Base-by-base conservation (phyloP, 768 basidiomycete genomes). In the Thelephora ganbajun region DNA sequence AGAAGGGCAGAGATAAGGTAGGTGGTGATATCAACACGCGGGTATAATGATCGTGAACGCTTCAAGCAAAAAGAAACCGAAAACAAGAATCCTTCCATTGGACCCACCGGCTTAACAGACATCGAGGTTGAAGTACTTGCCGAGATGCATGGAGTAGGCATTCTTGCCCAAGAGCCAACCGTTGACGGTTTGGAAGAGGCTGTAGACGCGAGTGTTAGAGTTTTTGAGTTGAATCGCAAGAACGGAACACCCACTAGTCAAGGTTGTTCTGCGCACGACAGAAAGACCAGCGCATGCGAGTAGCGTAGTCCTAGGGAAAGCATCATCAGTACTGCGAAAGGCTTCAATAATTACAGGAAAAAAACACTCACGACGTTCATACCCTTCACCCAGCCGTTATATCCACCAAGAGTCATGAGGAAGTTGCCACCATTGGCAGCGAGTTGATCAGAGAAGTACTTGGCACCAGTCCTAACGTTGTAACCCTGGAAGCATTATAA, bases 201-300 rank as follows among this genome's bases (percentile, higher is more conserved):
- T 86, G 52, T 3, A 48, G 48, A n/a, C 42, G 18, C 41, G 53
- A 46, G 43, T 19, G 56, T 5, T 26, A 41, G 46, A 30, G 1
- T 12, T n/a, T 19, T 41, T 47, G 5, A 30, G n/a, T n/a, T n/a
- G 26, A 22, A 20, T 22, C 43, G 14, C 26, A 53, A 11, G 39
- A 14, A 13, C 12, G 16, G 6, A 47, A 47, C 30, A 69, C 81
- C 55, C 57, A 83, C 84, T 92, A 92, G 65, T 90, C 89, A 43
- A 87, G 69, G 66, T 91, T 91, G 59, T 87, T 80, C 68, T 89
- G 87, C 61, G 81, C 81, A 41, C 60, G 64, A 63, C 80, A 84
- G 66, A 83, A 84, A 43, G 56, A 33, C 1, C 68, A 63, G 44
- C 66, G 45, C 11, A 66, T 71, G 39, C 80, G 79, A 46, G 77